Evolutionary conservation across 257 asterid species (phyloP).

Genomic region (Solanum tacnaense): DNA sequence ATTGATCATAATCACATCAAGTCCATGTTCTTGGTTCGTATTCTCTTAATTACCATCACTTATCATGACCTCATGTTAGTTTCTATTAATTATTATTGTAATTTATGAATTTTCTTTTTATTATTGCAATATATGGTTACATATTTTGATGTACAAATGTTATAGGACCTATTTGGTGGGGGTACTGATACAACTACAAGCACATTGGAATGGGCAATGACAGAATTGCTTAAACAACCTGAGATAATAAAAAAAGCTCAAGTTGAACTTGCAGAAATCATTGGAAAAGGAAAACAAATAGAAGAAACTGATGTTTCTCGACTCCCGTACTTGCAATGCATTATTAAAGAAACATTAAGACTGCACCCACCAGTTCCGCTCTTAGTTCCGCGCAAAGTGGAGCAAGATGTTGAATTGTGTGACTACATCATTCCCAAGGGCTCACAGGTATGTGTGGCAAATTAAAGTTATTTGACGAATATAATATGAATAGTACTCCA

Average conservation of each 20-base stretch:
- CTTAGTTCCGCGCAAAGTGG: too few species aligned
- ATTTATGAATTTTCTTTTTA: neutral
- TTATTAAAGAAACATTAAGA: too few species aligned
- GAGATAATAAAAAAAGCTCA: slow-evolving; percentile 3
- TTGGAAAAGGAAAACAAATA: slow-evolving; percentile 7
- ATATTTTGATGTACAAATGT: neutral
- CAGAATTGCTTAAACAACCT: slow-evolving; percentile 14
- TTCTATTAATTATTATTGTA: neutral
- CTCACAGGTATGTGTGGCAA: neutral
- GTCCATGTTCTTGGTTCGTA: neutral
- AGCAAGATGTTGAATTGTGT: neutral
- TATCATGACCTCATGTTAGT: neutral
- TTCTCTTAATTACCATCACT: neutral
- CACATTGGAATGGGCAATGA: slow-evolving; percentile 19
- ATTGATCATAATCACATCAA: neutral
- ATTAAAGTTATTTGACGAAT: neutral
- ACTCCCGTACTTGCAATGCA: too few species aligned
- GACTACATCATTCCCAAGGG: neutral
- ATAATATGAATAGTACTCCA: neutral
- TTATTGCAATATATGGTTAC: neutral
- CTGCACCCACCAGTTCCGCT: too few species aligned
- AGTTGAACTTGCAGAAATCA: neutral
- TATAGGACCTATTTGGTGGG: slow-evolving; percentile 4
- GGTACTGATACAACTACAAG: slow-evolving; percentile 15
- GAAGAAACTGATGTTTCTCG: neutral